phyloP scores from a whole-genome alignment of 306 rosid species.

The Dicorynia guianensis region DNA sequence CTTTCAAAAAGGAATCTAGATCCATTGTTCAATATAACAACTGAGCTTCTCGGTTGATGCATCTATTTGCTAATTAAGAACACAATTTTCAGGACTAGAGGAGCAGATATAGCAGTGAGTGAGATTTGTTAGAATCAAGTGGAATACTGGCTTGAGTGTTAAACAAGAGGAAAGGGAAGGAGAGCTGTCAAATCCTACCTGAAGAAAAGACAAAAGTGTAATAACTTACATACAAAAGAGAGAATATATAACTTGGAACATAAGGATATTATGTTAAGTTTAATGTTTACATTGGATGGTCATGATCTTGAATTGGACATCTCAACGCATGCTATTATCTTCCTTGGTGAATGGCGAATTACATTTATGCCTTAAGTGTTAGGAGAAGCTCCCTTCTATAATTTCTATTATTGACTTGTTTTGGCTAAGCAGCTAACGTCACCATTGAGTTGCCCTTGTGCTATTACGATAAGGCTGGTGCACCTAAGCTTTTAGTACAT shows the following conservation, averaged over 20 bases:
- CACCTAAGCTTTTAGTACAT: conserved; percentile 17
- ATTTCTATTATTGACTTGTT: not conserved
- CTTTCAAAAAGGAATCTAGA: no score
- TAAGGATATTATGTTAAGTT: conserved; percentile 7
- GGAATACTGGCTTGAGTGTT: not conserved
- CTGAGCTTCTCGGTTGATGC: not conserved
- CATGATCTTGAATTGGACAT: conserved; percentile 36
- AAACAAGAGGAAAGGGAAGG: not conserved
- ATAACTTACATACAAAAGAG: not conserved
- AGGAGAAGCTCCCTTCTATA: not conserved
- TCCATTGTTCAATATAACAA: no score
- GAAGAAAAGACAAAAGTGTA: not conserved
- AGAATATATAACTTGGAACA: conserved; percentile 29
- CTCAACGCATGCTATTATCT: conserved; percentile 38
- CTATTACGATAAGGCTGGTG: conserved; percentile 10
- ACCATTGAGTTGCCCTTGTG: not conserved
- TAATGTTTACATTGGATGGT: not conserved
- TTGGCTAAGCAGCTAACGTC: not conserved
- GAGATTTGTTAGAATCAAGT: no score
- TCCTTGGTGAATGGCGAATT: conserved; percentile 11
- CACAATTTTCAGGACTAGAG: not conserved
- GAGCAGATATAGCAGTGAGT: no score
- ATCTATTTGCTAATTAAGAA: not conserved
- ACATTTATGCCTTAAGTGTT: conserved; percentile 13
- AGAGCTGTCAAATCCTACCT: conserved; percentile 19